Conservation (phyloP, 2,329 filamentous ascomycete species). For the Hypoxylon sp. region DNA sequence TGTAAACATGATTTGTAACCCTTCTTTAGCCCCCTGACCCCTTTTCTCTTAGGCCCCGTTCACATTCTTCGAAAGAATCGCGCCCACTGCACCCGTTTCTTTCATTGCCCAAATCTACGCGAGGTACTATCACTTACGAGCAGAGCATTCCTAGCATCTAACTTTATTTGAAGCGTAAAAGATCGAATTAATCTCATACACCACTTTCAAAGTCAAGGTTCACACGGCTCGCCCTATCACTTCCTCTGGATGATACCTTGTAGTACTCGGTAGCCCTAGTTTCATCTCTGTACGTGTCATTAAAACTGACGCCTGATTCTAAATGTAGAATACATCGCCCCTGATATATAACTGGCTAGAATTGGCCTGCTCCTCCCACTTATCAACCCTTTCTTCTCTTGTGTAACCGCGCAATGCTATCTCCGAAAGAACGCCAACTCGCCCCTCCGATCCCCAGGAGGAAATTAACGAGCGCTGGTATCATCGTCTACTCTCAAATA, state of each 20-base stretch:
- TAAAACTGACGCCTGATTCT: conserved; percentile 27
- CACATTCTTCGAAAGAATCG: no score
- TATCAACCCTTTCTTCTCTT: conserved; percentile 1
- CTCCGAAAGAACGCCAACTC: conserved; percentile 21
- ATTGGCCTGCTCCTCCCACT: conserved; percentile 10
- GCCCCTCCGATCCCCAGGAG: conserved; percentile 4
- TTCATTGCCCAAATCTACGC: no score
- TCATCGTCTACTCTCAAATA: conserved; percentile 20
- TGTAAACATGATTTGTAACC: not conserved
- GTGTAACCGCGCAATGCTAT: conserved; percentile 9
- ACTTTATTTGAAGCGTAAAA: no score
- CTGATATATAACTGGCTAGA: conserved; percentile 1
- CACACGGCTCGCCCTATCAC: not conserved
- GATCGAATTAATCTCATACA: not conserved
- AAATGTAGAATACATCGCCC: conserved; percentile 28
- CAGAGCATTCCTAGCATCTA: no score
- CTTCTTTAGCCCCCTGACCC: not conserved
- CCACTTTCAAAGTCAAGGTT: no score
- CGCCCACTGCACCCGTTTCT: no score
- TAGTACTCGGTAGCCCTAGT: not conserved
- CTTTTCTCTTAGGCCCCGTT: not conserved
- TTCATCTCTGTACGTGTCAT: conserved; percentile 16
- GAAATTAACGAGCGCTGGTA: conserved; percentile 27
- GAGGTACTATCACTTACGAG: no score
- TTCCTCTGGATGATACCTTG: not conserved